Evolutionary conservation across 441 rosid genomes (phyloP).

Genomic region (Adansonia rubrostipa): DNA sequence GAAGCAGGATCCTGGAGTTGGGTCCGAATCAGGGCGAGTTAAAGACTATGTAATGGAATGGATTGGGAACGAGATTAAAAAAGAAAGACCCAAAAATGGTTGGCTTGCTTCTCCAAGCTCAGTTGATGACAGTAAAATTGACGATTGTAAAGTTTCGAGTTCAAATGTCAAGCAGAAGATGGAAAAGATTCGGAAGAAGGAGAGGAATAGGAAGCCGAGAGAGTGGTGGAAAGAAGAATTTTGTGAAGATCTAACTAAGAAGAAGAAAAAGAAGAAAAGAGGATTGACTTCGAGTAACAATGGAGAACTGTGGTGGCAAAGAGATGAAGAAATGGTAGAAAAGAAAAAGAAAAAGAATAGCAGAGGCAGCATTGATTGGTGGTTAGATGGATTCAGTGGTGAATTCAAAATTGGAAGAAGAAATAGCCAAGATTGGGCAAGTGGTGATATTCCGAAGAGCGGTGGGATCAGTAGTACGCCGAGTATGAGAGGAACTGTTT

Average conservation of each 20-base stretch:
- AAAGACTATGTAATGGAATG: constrained; percentile 94
- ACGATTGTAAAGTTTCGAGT: constrained; percentile 31
- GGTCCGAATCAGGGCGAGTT: constrained; percentile 71
- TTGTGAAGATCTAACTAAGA: constrained; percentile 76
- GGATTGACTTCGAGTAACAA: constrained; percentile 41
- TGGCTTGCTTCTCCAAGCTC: constrained; percentile 49
- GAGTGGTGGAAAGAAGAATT: constrained; percentile 99
- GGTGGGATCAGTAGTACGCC: constrained; percentile 88
- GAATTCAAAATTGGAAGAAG: constrained; percentile 58
- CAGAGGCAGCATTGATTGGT: constrained; percentile 76
- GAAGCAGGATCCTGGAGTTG: constrained; percentile 80
- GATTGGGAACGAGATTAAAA: constrained; percentile 87
- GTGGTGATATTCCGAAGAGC: constrained; percentile 75
- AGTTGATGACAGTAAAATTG: constrained; percentile 14
- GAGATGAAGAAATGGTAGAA: constrained; percentile 48
- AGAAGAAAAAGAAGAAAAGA: constrained; percentile 60
- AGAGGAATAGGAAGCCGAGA: constrained; percentile 68
- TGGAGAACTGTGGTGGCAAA: constrained; percentile 76
- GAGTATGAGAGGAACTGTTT: constrained; percentile 90
- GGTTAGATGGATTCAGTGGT: constrained; percentile 78
- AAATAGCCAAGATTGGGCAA: constrained; percentile 69
- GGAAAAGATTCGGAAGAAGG: constrained; percentile 46
- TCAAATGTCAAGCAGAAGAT: constrained; percentile 48
- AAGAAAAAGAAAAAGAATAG: constrained; percentile 53
- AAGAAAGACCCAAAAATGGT: constrained; percentile 65